Evolutionary conservation across 2,329 filamentous ascomycete genomes (phyloP).

Genomic region (Basipetospora chlamydospora): DNA sequence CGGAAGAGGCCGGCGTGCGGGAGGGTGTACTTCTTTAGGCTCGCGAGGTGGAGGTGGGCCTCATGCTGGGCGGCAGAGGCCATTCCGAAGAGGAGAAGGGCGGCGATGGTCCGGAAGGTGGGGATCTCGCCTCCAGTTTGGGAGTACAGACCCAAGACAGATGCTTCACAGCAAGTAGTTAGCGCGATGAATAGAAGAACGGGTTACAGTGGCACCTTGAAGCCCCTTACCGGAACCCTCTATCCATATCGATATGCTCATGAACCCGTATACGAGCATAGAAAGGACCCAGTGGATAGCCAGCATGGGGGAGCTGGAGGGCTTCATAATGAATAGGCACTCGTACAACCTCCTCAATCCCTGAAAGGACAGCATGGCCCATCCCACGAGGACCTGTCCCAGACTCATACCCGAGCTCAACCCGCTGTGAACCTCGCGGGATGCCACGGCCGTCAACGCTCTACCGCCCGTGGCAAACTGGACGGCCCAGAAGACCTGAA

Average conservation of each 20-base stretch:
- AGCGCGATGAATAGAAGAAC: background rate
- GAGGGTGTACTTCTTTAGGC: constrained; percentile 68
- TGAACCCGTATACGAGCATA: constrained; percentile 58
- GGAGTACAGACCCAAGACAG: constrained; percentile 13
- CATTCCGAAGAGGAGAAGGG: constrained; percentile 49
- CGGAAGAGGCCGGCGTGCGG: constrained; percentile 60
- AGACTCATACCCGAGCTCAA: constrained; percentile 33
- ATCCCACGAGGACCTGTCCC: constrained; percentile 49
- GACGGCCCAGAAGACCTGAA: constrained; percentile 59
- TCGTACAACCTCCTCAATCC: constrained; percentile 64
- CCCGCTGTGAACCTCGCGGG: constrained; percentile 17
- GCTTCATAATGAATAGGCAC: constrained; percentile 47
- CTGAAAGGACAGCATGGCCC: constrained; percentile 63
- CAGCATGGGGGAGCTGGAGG: constrained; percentile 69
- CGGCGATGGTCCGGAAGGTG: constrained; percentile 17
- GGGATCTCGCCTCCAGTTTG: background rate
- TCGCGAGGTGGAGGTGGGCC: constrained; percentile 55
- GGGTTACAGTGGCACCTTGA: background rate
- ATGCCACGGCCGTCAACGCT: constrained; percentile 32
- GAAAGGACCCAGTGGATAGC: constrained; percentile 71
- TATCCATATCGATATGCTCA: constrained; percentile 68
- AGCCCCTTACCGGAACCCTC: constrained; percentile 54
- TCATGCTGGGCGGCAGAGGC: constrained; percentile 62
- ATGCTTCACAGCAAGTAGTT: constrained; percentile 12
- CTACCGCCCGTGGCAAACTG: constrained; percentile 44